Evolutionary conservation across 2,329 filamentous ascomycete species (phyloP).

Genomic region (Amauroascus verrucosus): DNA sequence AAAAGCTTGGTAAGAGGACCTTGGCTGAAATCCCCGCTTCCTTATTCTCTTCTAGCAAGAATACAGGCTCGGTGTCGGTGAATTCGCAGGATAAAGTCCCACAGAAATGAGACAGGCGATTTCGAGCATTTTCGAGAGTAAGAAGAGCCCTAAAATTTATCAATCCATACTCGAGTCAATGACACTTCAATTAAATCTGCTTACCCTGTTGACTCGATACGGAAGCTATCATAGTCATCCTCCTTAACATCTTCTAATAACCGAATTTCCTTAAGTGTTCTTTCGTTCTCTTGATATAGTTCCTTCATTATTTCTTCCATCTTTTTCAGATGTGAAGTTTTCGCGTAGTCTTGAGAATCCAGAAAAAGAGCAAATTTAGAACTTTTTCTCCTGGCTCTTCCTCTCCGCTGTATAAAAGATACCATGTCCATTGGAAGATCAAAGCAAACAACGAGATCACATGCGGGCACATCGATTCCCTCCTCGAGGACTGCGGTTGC

Average conservation of each 20-base stretch:
- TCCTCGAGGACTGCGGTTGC: conserved; percentile 51
- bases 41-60: conserved; percentile 43
- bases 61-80: conserved; percentile 58
- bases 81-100: conserved; percentile 50
- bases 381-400: conserved; percentile 48
- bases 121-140: conserved; percentile 60
- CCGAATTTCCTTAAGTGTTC: conserved; percentile 40
- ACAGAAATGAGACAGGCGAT: conserved; percentile 79
- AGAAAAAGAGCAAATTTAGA: conserved; percentile 49
- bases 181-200: conserved; percentile 10
- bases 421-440: conserved; percentile 52
- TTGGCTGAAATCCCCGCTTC: conserved; percentile 37
- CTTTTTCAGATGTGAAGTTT: conserved; percentile 47
- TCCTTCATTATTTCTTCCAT: conserved; percentile 65
- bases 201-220: conserved; percentile 37
- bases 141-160: conserved; percentile 49
- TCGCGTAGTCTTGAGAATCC: conserved; percentile 24
- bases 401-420: conserved; percentile 56
- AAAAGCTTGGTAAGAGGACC: conserved; percentile 59
- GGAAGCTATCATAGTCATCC: conserved; percentile 29
- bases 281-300: conserved; percentile 55
- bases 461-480: conserved; percentile 53
- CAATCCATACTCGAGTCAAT: conserved; percentile 11
- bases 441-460: conserved; percentile 56
- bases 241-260: conserved; percentile 42